phyloP scores from a whole-genome alignment of 2,329 filamentous ascomycete species.

The Chaetomium globosum region DNA sequence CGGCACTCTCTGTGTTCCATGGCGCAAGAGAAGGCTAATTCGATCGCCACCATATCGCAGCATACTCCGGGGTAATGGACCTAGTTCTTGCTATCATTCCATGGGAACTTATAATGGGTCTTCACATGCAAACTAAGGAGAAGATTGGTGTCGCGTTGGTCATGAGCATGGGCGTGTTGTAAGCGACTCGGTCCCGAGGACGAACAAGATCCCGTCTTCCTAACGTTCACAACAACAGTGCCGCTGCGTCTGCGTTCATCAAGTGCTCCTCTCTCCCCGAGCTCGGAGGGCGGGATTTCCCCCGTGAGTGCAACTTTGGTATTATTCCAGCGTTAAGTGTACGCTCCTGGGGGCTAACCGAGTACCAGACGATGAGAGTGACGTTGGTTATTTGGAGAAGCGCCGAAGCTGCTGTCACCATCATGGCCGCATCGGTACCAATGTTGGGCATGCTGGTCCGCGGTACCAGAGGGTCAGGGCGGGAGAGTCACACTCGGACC shows the following conservation, averaged over 20 bases:
- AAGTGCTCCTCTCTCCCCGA: conserved; percentile 36
- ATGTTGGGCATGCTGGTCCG: conserved; percentile 33
- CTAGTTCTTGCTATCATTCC: conserved; percentile 2
- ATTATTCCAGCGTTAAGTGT: neutral
- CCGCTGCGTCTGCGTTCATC: conserved; percentile 19
- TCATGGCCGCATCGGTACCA: conserved; percentile 36
- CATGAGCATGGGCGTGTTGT: conserved; percentile 16
- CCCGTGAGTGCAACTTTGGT: conserved; percentile 27
- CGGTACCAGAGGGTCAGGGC: conserved; percentile 15
- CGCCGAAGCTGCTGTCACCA: conserved; percentile 35
- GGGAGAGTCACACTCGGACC: conserved; percentile 6
- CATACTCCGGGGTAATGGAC: conserved; percentile 11
- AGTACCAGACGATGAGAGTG: conserved; percentile 32
- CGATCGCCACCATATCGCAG: neutral
- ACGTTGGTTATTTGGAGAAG: conserved; percentile 35
- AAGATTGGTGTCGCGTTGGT: conserved; percentile 11
- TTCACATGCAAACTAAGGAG: conserved; percentile 5
- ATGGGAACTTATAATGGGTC: conserved; percentile 1
- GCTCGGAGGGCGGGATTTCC: conserved; percentile 31
- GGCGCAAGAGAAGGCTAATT: neutral
- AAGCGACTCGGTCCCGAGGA: neutral
- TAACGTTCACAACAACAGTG: neutral
- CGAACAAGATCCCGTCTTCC: neutral
- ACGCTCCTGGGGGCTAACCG: neutral
- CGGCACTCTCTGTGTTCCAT: neutral